phyloP scores from a whole-genome alignment of 202 grass and related monocot species.

The Zoysia matrella region DNA sequence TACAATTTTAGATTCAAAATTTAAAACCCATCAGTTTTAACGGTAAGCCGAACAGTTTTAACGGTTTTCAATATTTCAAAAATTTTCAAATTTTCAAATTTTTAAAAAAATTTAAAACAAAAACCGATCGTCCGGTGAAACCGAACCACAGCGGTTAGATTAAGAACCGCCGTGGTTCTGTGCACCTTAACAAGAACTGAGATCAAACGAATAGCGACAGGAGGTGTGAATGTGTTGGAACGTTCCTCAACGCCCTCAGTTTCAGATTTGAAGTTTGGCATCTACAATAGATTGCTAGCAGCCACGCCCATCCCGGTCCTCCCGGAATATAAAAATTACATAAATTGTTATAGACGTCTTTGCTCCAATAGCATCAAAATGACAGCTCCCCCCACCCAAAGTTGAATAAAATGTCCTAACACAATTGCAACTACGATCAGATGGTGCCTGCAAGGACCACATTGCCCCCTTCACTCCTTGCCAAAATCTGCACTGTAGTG shows the following conservation, averaged over 20 bases:
- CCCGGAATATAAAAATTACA: slow-evolving; percentile 16
- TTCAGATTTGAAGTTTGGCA: not conserved
- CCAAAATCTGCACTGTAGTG: slow-evolving; percentile 96
- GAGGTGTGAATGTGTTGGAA: not conserved
- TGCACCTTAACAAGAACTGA: no score
- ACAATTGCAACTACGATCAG: not conserved
- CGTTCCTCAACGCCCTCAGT: not conserved
- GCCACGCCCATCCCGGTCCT: not conserved
- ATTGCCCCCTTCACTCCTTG: slow-evolving; percentile 26
- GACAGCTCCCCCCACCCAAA: not conserved
- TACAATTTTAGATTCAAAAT: no score
- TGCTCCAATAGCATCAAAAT: slow-evolving; percentile 3
- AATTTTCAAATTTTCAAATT: no score
- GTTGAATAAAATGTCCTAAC: slow-evolving; percentile 24
- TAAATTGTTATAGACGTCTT: not conserved
- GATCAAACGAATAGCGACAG: no score
- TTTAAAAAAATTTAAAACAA: no score
- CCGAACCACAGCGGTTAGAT: no score
- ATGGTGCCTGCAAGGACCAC: not conserved
- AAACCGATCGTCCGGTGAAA: no score
- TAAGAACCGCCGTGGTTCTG: no score
- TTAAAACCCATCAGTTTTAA: no score
- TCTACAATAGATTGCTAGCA: not conserved
- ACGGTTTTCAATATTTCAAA: no score
- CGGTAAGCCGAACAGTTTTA: no score